Evolutionary conservation across 371 early-diverging fungal species (phyloP), one percentile per base, ranked within the genome.

Genomic region (Saksenaea oblongispora): DNA sequence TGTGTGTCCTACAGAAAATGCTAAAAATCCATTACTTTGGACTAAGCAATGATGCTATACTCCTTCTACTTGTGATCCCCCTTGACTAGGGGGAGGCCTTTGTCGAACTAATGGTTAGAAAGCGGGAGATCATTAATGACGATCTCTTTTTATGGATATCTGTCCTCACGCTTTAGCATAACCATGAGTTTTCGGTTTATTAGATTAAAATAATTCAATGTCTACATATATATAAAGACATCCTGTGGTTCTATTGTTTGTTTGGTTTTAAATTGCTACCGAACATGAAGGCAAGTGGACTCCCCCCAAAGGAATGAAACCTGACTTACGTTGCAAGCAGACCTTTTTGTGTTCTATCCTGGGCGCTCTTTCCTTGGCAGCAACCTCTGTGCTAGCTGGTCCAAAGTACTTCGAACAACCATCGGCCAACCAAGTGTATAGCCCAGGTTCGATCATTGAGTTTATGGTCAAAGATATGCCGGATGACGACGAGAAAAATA

Each of bases 371-470:
- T 44, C 58, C 27, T 10, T 31, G 17, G 66, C 66, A n/a, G 66
- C 66, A n/a, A 63, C 62, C 17, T 65, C 54, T 1, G 66, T 10
- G 10, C 5, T 10, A 5, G 51, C 51, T 22, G 22, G 22, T 47
- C n/a, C 22, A 10, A 47, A 63, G 7, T 70, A 66, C 31, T 70
- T 70, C 54, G 36, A 56, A 10, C 41, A 39, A 56, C 70, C 70
- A 4, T 47, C 22, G 0, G 39, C 58, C 11, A 54, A 57, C 26
- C 34, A 62, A 1, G 22, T 42, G 10, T 70, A 37, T 18, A 27
- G 11, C 0, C 41, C 28, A 15, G 64, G 70, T 4, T n/a, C 42
- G 18, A 26, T 27, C n/a, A 44, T 66, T 13, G 56, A 62, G 26
- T 70, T 70, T 51, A 18, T 59, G 18, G 27, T 65, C 5, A 63